Conservation (phyloP, 2,329 filamentous ascomycete species). For the Epichloe glyceriae region DNA sequence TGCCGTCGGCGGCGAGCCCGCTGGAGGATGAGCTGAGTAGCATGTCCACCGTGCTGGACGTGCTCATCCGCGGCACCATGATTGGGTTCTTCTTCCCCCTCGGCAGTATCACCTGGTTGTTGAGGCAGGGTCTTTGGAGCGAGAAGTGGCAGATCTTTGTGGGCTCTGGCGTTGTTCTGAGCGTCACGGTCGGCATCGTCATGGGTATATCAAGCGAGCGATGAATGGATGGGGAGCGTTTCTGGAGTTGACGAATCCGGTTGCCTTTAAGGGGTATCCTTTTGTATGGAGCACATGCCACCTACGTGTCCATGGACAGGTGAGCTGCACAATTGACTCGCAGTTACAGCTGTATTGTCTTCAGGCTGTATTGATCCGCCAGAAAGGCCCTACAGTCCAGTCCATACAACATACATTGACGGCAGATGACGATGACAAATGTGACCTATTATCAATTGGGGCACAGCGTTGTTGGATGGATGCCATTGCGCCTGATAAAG, state of each 20-base stretch:
- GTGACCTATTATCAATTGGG: no score
- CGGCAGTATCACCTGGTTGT: slow-evolving; percentile 71
- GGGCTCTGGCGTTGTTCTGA: slow-evolving; percentile 69
- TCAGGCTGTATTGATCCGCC: no score
- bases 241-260: no score
- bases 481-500: no score
- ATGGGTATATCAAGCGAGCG: slow-evolving; percentile 28
- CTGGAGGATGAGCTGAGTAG: slow-evolving; percentile 36
- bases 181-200: slow-evolving; percentile 62
- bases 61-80: slow-evolving; percentile 76
- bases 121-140: slow-evolving; percentile 76
- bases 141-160: slow-evolving; percentile 78
- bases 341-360: no score
- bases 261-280: not conserved
- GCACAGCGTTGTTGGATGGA: no score
- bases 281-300: not conserved
- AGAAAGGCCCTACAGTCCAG: no score
- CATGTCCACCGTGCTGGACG: slow-evolving; percentile 52
- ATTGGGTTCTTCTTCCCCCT: slow-evolving; percentile 94
- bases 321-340: not conserved
- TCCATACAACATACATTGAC: no score
- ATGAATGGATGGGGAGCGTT: not conserved
- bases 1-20: slow-evolving; percentile 23
- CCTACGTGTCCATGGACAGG: not conserved
- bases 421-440: no score